Evolutionary conservation across 2,329 filamentous ascomycete species (phyloP).

Genomic region (Colletotrichum zoysiae): DNA sequence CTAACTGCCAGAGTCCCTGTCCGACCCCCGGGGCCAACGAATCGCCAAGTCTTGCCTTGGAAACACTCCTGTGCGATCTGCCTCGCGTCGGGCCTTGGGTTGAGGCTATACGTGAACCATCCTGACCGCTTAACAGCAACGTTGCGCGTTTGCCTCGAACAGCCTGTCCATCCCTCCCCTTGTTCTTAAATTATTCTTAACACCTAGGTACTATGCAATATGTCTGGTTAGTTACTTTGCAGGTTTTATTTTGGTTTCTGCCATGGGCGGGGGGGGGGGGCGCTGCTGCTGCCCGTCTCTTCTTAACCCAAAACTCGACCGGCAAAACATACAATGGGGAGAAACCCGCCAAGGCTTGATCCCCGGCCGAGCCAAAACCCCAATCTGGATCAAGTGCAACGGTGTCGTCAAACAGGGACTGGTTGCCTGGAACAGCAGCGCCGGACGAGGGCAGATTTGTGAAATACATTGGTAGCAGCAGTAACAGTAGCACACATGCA

Average conservation of each 20-base stretch:
- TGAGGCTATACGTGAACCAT: constrained; percentile 29
- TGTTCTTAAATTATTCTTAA: background rate
- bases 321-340: constrained; percentile 15
- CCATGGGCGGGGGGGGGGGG: no score
- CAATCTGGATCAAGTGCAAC: constrained; percentile 22
- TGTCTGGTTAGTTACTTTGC: background rate
- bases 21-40: background rate
- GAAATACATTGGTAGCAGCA: no score
- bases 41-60: constrained; percentile 38
- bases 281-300: background rate
- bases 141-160: constrained; percentile 4
- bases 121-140: background rate
- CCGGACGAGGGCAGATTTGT: background rate
- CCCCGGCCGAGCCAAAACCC: constrained; percentile 33
- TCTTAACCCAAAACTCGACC: constrained; percentile 16
- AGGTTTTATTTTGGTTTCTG: background rate
- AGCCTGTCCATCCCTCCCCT: background rate
- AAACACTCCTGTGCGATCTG: constrained; percentile 35
- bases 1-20: constrained; percentile 18
- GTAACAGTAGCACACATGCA: background rate
- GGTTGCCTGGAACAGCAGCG: constrained; percentile 30
- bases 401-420: constrained; percentile 14
- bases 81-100: constrained; percentile 35
- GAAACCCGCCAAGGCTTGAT: constrained; percentile 33
- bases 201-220: no score